Percentiles rank a stretch among this genome's conserved stretches.
Conservation (phyloP, 2,329 filamentous ascomycete genomes). For the Phaeosphaeria sp. region DNA sequence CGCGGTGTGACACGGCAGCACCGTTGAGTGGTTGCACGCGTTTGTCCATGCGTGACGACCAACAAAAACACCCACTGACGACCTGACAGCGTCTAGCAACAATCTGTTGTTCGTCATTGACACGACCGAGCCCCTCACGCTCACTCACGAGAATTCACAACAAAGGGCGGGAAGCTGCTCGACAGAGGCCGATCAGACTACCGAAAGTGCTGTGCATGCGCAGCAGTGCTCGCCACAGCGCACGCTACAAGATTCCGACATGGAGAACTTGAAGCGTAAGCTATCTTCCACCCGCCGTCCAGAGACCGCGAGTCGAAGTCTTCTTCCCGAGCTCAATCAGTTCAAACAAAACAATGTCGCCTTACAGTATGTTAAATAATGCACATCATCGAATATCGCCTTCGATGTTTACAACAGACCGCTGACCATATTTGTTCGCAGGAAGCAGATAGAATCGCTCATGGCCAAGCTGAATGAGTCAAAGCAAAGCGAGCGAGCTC, state of each 20-base stretch:
- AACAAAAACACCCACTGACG: constrained; percentile 21
- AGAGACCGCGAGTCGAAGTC: constrained; percentile 42
- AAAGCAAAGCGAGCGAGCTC: constrained; percentile 42
- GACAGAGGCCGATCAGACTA: constrained; percentile 27
- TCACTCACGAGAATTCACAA: constrained; percentile 25
- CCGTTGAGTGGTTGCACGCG: constrained; percentile 1
- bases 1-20: neutral
- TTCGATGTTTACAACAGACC: neutral
- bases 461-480: constrained; percentile 49
- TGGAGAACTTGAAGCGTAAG: constrained; percentile 49
- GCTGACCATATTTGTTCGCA: neutral
- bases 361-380: constrained; percentile 17
- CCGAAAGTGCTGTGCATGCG: constrained; percentile 30
- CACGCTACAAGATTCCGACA: constrained; percentile 35
- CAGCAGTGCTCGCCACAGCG: constrained; percentile 31
- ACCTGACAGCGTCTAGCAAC: constrained; percentile 33
- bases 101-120: constrained; percentile 35
- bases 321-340: constrained; percentile 47
- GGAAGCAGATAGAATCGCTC: constrained; percentile 46
- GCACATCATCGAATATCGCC: neutral
- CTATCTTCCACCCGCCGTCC: constrained; percentile 42
- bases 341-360: constrained; percentile 46
- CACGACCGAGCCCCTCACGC: constrained; percentile 29
- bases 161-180: constrained; percentile 25
- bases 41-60: constrained; percentile 8